Percentiles rank a stretch among this genome's conserved stretches.
phyloP scores from a whole-genome alignment of 75 land plant genomes.

The Adiantum capillusveneris region DNA sequence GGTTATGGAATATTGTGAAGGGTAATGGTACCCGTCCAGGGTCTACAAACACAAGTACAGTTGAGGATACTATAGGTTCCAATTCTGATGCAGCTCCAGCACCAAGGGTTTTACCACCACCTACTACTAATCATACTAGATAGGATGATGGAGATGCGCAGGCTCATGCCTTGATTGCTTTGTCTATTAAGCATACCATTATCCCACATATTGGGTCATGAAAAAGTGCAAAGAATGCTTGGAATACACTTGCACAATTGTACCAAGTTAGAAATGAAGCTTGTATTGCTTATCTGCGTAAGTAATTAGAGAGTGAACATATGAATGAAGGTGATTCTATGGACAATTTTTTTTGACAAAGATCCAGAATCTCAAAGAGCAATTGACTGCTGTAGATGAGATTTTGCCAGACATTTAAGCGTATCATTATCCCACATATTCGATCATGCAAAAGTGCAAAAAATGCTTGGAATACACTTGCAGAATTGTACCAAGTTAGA shows the following conservation, averaged over 20 bases:
- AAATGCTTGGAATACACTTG: neutral
- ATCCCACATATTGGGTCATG: conserved; percentile 1
- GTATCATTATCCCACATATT: neutral
- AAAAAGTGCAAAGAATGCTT: neutral
- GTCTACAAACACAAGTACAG: neutral
- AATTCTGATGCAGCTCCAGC: neutral
- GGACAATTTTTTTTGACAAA: conserved; percentile 7
- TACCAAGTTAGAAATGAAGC: conserved; percentile 2
- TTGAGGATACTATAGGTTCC: neutral
- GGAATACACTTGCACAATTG: neutral
- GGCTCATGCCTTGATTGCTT: conserved; percentile 7
- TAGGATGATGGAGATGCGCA: neutral
- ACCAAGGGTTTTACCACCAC: neutral
- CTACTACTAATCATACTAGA: neutral
- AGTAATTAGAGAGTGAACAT: too few species aligned
- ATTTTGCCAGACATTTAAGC: neutral
- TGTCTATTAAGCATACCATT: too few species aligned
- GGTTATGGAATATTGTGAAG: too few species aligned
- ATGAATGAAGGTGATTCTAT: too few species aligned
- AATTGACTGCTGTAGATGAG: neutral
- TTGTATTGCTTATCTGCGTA: neutral
- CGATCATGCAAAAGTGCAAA: neutral
- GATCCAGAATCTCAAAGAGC: neutral
- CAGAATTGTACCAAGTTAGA: neutral
- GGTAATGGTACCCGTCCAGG: too few species aligned